Evolutionary conservation across 176 grass and related monocot genomes (phyloP).

Genomic region (Rhynchospora breviuscula): DNA sequence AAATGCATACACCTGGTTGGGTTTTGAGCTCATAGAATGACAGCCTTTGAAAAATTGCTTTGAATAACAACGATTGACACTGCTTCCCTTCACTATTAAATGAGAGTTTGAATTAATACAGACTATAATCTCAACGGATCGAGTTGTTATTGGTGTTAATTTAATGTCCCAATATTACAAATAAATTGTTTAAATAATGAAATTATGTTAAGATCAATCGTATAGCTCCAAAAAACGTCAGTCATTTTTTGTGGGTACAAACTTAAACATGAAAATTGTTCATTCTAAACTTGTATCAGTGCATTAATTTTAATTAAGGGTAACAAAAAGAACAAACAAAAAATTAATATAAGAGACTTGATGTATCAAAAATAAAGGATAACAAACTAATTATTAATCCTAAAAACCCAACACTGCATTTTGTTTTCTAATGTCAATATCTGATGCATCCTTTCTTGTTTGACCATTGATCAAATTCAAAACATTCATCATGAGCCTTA

Average conservation of each 20-base stretch:
- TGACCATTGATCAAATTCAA: slow-evolving; percentile 2
- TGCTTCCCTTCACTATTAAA: neutral
- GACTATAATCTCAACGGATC: neutral
- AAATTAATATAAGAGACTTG: neutral
- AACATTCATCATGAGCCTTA: neutral
- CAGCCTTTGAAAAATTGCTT: neutral
- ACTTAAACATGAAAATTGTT: neutral
- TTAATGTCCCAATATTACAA: no score
- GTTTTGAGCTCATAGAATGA: neutral
- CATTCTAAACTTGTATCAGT: neutral
- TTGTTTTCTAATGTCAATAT: neutral
- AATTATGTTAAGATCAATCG: no score
- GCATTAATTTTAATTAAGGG: neutral
- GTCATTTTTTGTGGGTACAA: neutral
- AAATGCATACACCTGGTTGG: neutral
- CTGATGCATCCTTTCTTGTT: neutral
- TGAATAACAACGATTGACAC: neutral
- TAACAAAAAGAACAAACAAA: neutral
- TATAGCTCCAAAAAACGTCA: no score
- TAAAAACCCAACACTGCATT: neutral
- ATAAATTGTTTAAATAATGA: no score
- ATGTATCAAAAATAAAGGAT: neutral
- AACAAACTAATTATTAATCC: neutral
- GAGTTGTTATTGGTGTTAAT: no score
- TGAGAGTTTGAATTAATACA: neutral